phyloP scores from a whole-genome alignment of 2,329 filamentous ascomycete species.

The Aspergillus novoparasiticus region DNA sequence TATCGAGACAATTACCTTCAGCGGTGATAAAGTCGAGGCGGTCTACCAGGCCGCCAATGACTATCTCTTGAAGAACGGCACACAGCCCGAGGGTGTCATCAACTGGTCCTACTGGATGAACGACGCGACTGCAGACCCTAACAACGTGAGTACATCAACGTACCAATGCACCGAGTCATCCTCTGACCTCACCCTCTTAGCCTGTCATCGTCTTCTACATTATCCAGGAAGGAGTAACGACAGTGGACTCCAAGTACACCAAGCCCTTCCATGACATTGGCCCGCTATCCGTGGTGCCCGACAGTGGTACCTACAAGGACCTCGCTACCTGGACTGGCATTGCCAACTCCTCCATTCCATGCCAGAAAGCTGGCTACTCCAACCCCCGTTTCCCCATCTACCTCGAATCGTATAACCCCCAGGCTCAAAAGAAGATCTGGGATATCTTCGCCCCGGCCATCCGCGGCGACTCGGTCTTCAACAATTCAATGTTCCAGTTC shows the following conservation, averaged over 20 bases:
- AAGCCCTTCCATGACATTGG: conserved; percentile 49
- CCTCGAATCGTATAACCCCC: conserved; percentile 42
- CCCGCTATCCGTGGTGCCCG: conserved; percentile 36
- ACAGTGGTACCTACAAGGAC: conserved; percentile 49
- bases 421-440: conserved; percentile 41
- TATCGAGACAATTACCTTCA: conserved; percentile 49
- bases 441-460: conserved; percentile 40
- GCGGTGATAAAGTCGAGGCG: conserved; percentile 52
- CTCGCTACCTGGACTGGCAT: conserved; percentile 50
- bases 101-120: conserved; percentile 49
- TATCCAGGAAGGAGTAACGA: conserved; percentile 38
- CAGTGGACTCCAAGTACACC: conserved; percentile 45
- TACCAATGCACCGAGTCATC: neutral
- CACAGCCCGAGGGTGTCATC: conserved; percentile 48
- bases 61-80: conserved; percentile 47
- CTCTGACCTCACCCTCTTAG: conserved; percentile 15
- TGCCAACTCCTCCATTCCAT: conserved; percentile 38
- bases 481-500: conserved; percentile 56
- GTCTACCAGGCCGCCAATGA: conserved; percentile 53
- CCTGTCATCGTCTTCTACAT: conserved; percentile 36
- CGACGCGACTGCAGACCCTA: conserved; percentile 26
- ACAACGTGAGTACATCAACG: conserved; percentile 21
- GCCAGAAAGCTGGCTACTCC: conserved; percentile 45
- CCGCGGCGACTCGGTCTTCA: conserved; percentile 34
- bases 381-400: conserved; percentile 52